Percentiles rank a stretch among this genome's conserved stretches.
Evolutionary conservation across 441 rosid genomes (phyloP).

Genomic region (Codiaeum variegatum): DNA sequence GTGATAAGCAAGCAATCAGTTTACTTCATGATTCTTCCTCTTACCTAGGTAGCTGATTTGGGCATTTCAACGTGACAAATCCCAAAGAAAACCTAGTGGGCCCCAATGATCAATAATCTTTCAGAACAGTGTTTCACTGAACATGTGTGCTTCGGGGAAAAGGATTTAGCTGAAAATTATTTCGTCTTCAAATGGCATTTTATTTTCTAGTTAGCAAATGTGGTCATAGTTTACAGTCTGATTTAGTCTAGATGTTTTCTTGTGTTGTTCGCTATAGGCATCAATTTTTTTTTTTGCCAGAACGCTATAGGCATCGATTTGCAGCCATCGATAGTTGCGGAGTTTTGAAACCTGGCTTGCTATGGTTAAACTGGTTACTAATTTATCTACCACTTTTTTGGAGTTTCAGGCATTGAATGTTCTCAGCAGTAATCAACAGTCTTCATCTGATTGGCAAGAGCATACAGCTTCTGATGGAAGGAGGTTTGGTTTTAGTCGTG

Average conservation of each 20-base stretch:
- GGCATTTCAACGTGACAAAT: neutral
- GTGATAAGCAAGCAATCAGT: neutral
- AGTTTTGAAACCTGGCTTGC: neutral
- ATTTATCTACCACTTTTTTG: slow-evolving; percentile 12
- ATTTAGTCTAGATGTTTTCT: neutral
- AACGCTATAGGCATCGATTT: neutral
- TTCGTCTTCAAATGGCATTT: neutral
- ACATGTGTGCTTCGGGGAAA: neutral
- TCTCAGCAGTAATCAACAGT: slow-evolving; percentile 40
- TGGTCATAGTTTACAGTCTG: neutral
- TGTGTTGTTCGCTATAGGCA: neutral
- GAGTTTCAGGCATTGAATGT: slow-evolving; percentile 40
- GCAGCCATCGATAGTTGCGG: neutral
- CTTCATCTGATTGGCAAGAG: slow-evolving; percentile 92
- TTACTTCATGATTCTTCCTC: neutral
- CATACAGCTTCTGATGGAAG: slow-evolving; percentile 83
- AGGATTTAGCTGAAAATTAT: neutral
- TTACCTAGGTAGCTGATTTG: neutral
- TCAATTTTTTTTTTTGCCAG: too few species aligned
- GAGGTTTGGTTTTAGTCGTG: slow-evolving; percentile 49
- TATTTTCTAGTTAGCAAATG: neutral
- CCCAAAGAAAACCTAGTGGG: neutral
- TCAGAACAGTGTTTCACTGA: neutral
- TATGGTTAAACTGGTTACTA: neutral
- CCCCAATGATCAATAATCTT: neutral